Conservation (phyloP, 129 eudicot species). For the Cynara cardunculus region DNA sequence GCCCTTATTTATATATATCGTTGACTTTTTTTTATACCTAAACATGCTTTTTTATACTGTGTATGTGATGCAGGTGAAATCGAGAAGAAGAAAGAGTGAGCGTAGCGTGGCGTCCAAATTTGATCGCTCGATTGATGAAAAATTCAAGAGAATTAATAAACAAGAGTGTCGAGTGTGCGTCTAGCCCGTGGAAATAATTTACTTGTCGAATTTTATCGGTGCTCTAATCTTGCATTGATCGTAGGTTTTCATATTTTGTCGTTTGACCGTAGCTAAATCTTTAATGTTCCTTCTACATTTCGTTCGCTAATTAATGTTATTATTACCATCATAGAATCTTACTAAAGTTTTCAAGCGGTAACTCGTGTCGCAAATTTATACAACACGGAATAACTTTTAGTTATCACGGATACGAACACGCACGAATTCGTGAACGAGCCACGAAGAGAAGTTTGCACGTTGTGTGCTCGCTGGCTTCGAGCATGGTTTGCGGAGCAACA, state of each 20-base stretch:
- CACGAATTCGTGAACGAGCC: neutral
- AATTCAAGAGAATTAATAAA: constrained; percentile 14
- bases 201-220: neutral
- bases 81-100: constrained; percentile 23
- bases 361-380: neutral
- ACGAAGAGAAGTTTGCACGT: neutral
- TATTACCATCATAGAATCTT: neutral
- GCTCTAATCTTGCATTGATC: constrained; percentile 9
- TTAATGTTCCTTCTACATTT: constrained; percentile 10
- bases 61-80: constrained; percentile 28
- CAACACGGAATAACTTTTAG: neutral
- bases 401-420: neutral
- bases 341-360: neutral
- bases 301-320: constrained; percentile 15
- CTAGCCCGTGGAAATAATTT: neutral
- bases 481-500: neutral
- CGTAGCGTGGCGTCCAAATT: neutral
- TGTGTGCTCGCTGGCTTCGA: neutral
- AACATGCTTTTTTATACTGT: constrained; percentile 7
- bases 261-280: constrained; percentile 16
- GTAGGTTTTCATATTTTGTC: constrained; percentile 8
- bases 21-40: neutral
- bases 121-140: constrained; percentile 8
- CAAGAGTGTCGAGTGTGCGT: neutral
- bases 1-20: too few relatives aligned